Base-by-base conservation (phyloP, 306 rosid species). In the Vachellia collinsii region DNA sequence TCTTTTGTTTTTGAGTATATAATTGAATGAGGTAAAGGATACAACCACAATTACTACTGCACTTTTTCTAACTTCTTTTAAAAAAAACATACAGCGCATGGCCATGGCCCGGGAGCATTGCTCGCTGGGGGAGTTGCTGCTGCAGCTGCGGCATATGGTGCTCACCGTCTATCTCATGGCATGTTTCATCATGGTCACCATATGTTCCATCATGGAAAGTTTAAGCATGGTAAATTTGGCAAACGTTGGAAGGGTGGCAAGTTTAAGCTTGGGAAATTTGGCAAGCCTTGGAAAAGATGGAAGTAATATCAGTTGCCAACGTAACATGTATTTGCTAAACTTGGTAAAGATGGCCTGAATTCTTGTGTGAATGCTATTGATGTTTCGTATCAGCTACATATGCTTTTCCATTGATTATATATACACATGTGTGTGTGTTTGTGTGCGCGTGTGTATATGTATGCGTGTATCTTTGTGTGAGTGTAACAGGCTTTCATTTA, bases 171-270 rank as follows among this genome's bases (percentile, higher is more conserved):
- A 59, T n/a, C 86, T 11, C 93, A 93, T 66, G 53, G 63, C 50
- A 74, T 51, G 84, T 62, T 62, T 34, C 69, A 79, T 8, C 93
- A 93, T 63, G 85, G 39, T 62, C 68, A 36, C 29, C 50, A 39
- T 65, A 20, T 14, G 82, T 79, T 51, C 70, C 87, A 87, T 34
- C 94, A 85, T 34, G 98, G 98, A 38, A 92, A 92, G 75, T 92
- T 83, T 59, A 88, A 91, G 82, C 97, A 90, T 36, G 97, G 97
- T 3, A 94, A 93, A 81, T 88, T 85, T 56, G 95, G 97, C 47
- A 91, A 91, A 79, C 92, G 84, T 19, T 86, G 87, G 86, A 88
- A 89, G 83, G 85, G 82, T 76, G 91, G 91, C 51, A 90, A 76
- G 85, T 88, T 82, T 81, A 90, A 89, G 89, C 88, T 62, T 75